These are phyloP conservation scores for Penicillium angulare DNA, from an alignment of 495 filamentous ascomycete genomes.

Conservation along the genomic window DNA sequence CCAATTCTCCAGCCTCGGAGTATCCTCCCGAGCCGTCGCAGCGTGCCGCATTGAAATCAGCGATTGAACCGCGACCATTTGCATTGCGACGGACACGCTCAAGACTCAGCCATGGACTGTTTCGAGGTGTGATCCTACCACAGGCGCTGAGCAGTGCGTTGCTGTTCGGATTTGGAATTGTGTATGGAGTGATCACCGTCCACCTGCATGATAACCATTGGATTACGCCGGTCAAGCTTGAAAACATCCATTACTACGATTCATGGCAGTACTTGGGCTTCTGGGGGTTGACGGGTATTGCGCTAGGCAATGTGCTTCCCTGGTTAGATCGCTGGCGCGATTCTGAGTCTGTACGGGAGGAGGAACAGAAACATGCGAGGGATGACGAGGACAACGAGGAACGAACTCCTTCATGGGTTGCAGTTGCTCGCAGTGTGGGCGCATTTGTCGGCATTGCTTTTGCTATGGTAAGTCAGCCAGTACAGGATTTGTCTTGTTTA, in stretches of 20 bases:
- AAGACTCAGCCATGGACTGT: slow-evolving; percentile 40
- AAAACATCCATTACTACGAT: slow-evolving; percentile 54
- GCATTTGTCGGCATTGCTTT: slow-evolving; percentile 96
- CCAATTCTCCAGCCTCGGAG: slow-evolving; percentile 53
- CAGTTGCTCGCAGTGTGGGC: slow-evolving; percentile 81
- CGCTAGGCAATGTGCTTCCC: slow-evolving; percentile 74
- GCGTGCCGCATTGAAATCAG: slow-evolving; percentile 23
- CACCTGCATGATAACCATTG: slow-evolving; percentile 71
- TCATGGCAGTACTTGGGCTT: slow-evolving; percentile 69
- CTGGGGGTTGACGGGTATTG: slow-evolving; percentile 80
- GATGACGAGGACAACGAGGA: slow-evolving; percentile 30
- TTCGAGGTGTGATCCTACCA: slow-evolving; percentile 45
- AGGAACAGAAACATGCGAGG: slow-evolving; percentile 20
- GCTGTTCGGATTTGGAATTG: slow-evolving; percentile 78
- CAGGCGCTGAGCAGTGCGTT: slow-evolving; percentile 55
- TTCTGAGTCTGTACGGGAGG: slow-evolving; percentile 18
- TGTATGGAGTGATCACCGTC: slow-evolving; percentile 83
- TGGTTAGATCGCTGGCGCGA: slow-evolving; percentile 75
- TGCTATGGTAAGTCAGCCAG: slow-evolving; percentile 75
- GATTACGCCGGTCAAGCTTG: slow-evolving; percentile 61
- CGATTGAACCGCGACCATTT: slow-evolving; percentile 29
- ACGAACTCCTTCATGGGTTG: slow-evolving; percentile 67
- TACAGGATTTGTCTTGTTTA: slow-evolving; percentile 3
- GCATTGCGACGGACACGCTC: slow-evolving; percentile 36
- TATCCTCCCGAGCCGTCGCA: slow-evolving; percentile 27